Evolutionary conservation across 306 rosid genomes (phyloP).

Genomic region (Casuarina glauca): DNA sequence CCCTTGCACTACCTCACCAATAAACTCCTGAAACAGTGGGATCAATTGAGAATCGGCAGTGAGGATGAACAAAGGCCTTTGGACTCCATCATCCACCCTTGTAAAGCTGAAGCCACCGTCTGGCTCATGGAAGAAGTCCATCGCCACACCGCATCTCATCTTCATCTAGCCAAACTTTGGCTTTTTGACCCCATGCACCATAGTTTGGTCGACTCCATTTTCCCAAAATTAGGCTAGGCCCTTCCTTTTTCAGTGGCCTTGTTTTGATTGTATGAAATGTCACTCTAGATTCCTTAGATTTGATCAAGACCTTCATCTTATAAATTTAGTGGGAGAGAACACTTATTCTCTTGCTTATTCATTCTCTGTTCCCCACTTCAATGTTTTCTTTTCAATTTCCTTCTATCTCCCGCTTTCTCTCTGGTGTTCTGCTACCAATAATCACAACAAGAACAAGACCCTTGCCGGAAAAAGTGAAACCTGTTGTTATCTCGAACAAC

Average conservation of each 20-base stretch:
- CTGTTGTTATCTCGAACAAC: slow-evolving; percentile 62
- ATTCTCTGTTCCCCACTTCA: too few relatives aligned
- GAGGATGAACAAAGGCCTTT: slow-evolving; percentile 59
- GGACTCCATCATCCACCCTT: slow-evolving; percentile 73
- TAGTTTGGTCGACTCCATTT: slow-evolving; percentile 69
- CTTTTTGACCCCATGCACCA: slow-evolving; percentile 61
- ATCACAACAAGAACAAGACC: slow-evolving; percentile 70
- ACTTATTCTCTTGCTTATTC: background rate
- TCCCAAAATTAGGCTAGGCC: slow-evolving; percentile 42
- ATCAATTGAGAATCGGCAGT: slow-evolving; percentile 66
- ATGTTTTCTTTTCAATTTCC: background rate
- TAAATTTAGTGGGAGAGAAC: background rate
- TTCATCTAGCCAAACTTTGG: slow-evolving; percentile 74
- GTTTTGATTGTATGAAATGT: slow-evolving; percentile 17
- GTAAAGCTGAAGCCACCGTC: slow-evolving; percentile 83
- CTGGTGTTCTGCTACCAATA: slow-evolving; percentile 50
- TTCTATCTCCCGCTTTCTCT: background rate
- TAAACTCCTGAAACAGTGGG: slow-evolving; percentile 82
- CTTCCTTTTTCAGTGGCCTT: slow-evolving; percentile 22
- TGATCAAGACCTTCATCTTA: background rate
- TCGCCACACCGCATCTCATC: slow-evolving; percentile 71
- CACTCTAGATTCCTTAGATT: background rate
- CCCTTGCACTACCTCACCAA: slow-evolving; percentile 96
- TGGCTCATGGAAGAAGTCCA: slow-evolving; percentile 94
- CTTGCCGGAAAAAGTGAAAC: slow-evolving; percentile 64